Evolutionary conservation across 768 basidiomycete species (phyloP), one percentile per base, ranked within the genome.

Genomic region (Boletus vermiculosoides): DNA sequence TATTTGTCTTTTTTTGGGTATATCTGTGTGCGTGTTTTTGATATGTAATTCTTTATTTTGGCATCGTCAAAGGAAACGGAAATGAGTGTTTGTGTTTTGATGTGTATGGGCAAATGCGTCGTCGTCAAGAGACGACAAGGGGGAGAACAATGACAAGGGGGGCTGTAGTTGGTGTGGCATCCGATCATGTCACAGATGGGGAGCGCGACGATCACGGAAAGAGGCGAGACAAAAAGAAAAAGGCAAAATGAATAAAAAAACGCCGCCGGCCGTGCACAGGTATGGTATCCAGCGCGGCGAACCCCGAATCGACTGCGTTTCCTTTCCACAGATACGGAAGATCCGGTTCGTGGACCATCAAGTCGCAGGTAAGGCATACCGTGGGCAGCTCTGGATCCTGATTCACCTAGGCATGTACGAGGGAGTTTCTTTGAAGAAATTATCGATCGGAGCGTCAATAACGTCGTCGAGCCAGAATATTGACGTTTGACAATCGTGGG

Each of bases 201-300:
- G 33, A 47, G 37, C 39, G 30, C 59, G 59, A 45, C 12, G 48
- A 41, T n/a, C 44, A 50, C 58, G 58, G 58, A 36, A 34, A 23
- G 44, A 23, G 23, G 39, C 22, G 23, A 59, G 49, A 56, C 53
- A 45, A 41, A 10, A 28, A 42, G 20, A 22, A 54, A n/a, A 30
- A 39, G 0, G n/a, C 8, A 39, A 13, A 13, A 58, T 5, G 5
- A 25, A n/a, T 34, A 39, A 25, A 11, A 28, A 20, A 13, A 12
- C 1, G 31, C 28, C 15, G 20, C 1, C 20, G 50, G n/a, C n/a
- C 39, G 34, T n/a, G 34, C 20, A 42, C 20, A 9, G n/a, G 31
- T 16, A 34, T 2, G 22, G 6, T 25, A 23, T 53, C 25, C 20
- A 22, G 31, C 23, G 8, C 45, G 8, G 33, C 11, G 54, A 34